Conservation (phyloP, 306 rosid species). For the Fragaria ananassa region DNA sequence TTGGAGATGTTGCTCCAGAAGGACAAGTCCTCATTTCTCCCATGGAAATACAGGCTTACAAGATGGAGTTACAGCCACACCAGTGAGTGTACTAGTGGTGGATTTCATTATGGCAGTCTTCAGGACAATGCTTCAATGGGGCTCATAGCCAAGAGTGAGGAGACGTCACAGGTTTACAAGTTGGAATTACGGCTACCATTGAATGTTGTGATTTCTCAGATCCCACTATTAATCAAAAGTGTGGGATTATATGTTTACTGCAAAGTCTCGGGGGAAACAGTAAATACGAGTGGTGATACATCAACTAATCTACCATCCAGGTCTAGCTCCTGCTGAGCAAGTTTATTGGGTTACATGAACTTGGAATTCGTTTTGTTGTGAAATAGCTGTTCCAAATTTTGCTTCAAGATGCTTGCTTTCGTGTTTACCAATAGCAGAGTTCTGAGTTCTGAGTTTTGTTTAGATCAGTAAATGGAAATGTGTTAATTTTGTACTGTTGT, state of each 20-base stretch:
- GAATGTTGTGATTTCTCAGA: slow-evolving; percentile 4
- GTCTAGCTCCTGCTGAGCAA: slow-evolving; percentile 24
- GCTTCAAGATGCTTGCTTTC: slow-evolving; percentile 1
- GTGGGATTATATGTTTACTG: neutral
- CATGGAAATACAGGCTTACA: slow-evolving; percentile 92
- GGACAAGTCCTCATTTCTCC: slow-evolving; percentile 72
- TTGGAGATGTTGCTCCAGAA: slow-evolving; percentile 58
- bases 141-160: neutral
- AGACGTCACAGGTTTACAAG: slow-evolving; percentile 55
- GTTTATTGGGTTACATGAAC: neutral
- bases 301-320: slow-evolving; percentile 14
- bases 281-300: neutral
- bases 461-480: neutral
- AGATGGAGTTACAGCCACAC: slow-evolving; percentile 58
- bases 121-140: slow-evolving; percentile 25
- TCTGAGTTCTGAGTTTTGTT: neutral
- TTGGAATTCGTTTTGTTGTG: slow-evolving; percentile 22
- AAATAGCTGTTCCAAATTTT: slow-evolving; percentile 24
- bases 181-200: slow-evolving; percentile 44
- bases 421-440: neutral
- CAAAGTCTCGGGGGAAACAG: slow-evolving; percentile 25
- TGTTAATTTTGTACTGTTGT: too few species aligned
- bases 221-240: neutral
- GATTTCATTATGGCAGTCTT: slow-evolving; percentile 8
- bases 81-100: slow-evolving; percentile 19